A percentile compares a stretch with the other conserved stretches of the same genome.
These are phyloP conservation scores for Eucalyptus tenuipes DNA, from an alignment of 345 rosid genomes.

Conservation along the genomic window DNA sequence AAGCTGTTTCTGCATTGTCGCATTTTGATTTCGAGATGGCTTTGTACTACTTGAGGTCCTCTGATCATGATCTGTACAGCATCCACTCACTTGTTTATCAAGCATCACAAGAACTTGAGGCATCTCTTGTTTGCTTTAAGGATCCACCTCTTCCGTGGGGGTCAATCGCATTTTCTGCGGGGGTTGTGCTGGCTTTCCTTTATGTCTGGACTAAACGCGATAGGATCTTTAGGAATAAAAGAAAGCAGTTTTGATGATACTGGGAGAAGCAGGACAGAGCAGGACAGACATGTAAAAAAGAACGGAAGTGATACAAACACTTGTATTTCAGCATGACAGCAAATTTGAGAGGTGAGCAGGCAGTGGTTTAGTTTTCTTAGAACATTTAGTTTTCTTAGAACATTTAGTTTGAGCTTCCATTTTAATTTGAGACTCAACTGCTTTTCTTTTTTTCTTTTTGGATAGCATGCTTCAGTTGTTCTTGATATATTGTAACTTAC, in stretches of 20 bases:
- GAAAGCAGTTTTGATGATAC: constrained; percentile 81
- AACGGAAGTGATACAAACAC: not conserved
- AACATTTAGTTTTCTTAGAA: not conserved
- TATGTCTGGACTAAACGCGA: constrained; percentile 51
- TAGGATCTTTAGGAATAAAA: constrained; percentile 61
- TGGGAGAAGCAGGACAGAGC: not conserved
- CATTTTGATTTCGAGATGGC: constrained; percentile 85
- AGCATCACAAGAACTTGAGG: constrained; percentile 81
- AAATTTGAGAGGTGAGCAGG: not conserved
- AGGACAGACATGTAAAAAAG: not conserved
- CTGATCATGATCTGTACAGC: constrained; percentile 72
- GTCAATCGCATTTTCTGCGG: constrained; percentile 36
- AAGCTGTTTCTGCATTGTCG: constrained; percentile 69
- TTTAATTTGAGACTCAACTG: not conserved
- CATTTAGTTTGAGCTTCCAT: not conserved
- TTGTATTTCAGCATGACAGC: not conserved
- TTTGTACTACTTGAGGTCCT: constrained; percentile 63
- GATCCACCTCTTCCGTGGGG: constrained; percentile 96
- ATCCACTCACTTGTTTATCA: constrained; percentile 70
- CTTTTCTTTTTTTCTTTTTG: not conserved
- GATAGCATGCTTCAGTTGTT: not conserved
- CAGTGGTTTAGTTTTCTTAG: not conserved
- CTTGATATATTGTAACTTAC: not conserved
- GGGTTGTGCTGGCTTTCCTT: constrained; percentile 43
- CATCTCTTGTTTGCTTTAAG: constrained; percentile 82